Percentiles rank a stretch among this genome's conserved stretches.
phyloP scores from a whole-genome alignment of 1,139 yeast genomes.

The Hemisphaericaspora xylanilytica region DNA sequence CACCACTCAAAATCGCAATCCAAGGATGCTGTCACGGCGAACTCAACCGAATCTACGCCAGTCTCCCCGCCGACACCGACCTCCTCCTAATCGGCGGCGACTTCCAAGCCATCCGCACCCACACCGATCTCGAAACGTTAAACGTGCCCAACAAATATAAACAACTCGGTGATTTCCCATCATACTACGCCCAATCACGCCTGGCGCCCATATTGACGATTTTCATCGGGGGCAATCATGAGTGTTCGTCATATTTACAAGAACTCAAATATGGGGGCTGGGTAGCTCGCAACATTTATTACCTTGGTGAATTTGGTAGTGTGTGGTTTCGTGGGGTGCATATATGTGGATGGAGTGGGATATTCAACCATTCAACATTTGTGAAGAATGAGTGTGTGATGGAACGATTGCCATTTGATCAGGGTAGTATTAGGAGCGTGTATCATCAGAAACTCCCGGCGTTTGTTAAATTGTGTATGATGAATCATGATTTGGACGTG shows the following conservation, averaged over 20 bases:
- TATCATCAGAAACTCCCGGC: constrained; percentile 77
- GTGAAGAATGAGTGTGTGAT: constrained; percentile 20
- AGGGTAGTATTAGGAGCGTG: constrained; percentile 48
- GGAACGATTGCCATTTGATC: constrained; percentile 51
- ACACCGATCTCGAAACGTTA: constrained; percentile 63
- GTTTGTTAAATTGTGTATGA: constrained; percentile 51
- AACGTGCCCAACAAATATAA: constrained; percentile 59
- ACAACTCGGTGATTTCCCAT: constrained; percentile 71
- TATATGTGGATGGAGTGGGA: constrained; percentile 85
- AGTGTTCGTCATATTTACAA: constrained; percentile 72
- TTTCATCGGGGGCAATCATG: constrained; percentile 95
- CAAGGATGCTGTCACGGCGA: constrained; percentile 97
- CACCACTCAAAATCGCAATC: constrained; percentile 50
- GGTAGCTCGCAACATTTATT: constrained; percentile 91
- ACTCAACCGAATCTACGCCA: constrained; percentile 56
- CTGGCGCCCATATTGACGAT: constrained; percentile 76
- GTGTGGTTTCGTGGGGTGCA: constrained; percentile 71
- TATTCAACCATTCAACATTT: constrained; percentile 53
- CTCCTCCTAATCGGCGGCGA: constrained; percentile 86
- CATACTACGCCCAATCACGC: constrained; percentile 60
- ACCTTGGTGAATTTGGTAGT: constrained; percentile 75
- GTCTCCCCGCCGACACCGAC: constrained; percentile 42
- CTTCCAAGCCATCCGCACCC: constrained; percentile 66
- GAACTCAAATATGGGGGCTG: constrained; percentile 88
- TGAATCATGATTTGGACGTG: constrained; percentile 41